Evolutionary conservation across 441 rosid species (phyloP).

Genomic region (Dalechampia spathulata): DNA sequence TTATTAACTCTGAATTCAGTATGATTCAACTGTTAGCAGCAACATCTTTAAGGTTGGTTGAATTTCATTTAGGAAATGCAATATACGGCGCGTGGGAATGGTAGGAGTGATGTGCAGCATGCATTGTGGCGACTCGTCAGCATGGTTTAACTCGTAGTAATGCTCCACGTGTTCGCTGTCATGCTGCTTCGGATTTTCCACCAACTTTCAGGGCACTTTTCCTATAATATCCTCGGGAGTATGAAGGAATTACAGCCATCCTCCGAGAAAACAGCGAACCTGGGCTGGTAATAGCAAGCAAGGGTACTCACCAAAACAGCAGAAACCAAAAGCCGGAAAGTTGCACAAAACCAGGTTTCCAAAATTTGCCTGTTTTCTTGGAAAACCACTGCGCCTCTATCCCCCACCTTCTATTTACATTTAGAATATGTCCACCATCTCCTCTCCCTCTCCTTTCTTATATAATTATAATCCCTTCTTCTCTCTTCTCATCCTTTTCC

Average conservation of each 20-base stretch:
- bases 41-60: too few species aligned
- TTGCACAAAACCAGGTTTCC: not conserved
- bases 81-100: not conserved
- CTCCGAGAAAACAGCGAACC: too few species aligned
- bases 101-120: not conserved
- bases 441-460: conserved; percentile 1
- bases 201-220: not conserved
- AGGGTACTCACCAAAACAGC: too few species aligned
- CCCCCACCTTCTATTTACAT: not conserved
- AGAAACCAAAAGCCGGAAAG: not conserved
- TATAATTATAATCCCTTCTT: not conserved
- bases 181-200: not conserved
- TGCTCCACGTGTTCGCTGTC: not conserved
- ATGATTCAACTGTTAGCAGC: too few species aligned
- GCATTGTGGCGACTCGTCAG: conserved; percentile 7
- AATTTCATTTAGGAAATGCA: too few species aligned
- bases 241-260: too few species aligned
- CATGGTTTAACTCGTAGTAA: not conserved
- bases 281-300: too few species aligned
- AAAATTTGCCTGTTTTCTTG: conserved; percentile 19
- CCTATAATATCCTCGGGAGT: too few species aligned
- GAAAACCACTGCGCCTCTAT: conserved; percentile 31
- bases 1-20: too few species aligned
- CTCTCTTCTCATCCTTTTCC: not conserved
- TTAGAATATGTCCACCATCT: not conserved